Evolutionary conservation across 257 asterid genomes (phyloP).

Genomic region (Coffea eugenioides): DNA sequence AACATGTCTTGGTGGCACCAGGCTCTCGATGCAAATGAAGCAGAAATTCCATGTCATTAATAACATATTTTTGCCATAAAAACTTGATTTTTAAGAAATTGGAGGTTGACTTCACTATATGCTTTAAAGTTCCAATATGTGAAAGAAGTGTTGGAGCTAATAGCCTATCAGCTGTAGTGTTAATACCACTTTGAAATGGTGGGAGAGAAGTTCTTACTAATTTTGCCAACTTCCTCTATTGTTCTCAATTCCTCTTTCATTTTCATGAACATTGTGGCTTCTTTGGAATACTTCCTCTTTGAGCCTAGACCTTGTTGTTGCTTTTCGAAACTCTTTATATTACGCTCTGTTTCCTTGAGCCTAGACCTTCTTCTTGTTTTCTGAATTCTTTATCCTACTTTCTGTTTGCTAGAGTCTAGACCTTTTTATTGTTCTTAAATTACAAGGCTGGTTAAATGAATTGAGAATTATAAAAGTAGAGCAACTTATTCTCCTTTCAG

Average conservation of each 20-base stretch:
- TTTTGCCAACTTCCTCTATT: background rate
- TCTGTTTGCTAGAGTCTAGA: background rate
- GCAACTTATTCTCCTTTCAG: background rate
- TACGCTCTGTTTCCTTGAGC: background rate
- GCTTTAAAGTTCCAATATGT: slow-evolving; percentile 26
- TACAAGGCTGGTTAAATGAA: background rate
- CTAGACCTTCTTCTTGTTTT: background rate
- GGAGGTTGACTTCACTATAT: background rate
- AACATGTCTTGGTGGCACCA: background rate
- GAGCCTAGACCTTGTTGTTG: background rate
- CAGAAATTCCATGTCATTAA: background rate
- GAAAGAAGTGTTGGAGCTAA: background rate
- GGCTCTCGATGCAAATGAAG: background rate
- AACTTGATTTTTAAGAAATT: background rate
- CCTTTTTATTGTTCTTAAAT: background rate
- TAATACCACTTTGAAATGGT: background rate
- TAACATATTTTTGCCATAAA: background rate
- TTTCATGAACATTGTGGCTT: background rate
- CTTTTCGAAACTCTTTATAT: no score
- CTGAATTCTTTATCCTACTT: no score
- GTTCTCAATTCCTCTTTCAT: background rate
- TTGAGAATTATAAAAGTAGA: background rate
- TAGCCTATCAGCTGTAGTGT: background rate
- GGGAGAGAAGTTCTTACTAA: background rate
- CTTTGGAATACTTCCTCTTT: background rate